Evolutionary conservation across 495 filamentous ascomycete genomes (phyloP).

Genomic region (Penicillium desertorum): DNA sequence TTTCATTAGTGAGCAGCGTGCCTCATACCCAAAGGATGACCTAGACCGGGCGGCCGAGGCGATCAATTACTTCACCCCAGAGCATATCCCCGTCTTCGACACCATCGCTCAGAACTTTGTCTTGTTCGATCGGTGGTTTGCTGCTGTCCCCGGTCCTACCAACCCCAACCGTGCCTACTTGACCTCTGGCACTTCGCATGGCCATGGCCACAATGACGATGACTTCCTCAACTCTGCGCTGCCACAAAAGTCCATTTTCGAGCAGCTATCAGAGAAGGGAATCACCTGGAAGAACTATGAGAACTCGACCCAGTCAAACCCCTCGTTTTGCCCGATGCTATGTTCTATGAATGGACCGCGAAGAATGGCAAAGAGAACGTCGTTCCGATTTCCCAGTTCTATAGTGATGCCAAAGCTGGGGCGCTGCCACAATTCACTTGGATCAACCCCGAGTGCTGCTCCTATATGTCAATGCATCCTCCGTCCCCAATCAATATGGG

Average conservation of each 20-base stretch:
- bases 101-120: conserved; percentile 50
- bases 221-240: conserved; percentile 43
- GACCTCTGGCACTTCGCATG: conserved; percentile 49
- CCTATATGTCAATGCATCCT: conserved; percentile 51
- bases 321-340: conserved; percentile 34
- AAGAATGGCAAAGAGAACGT: conserved; percentile 32
- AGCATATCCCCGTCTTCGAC: conserved; percentile 46
- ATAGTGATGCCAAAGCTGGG: conserved; percentile 39
- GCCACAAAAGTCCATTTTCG: conserved; percentile 49
- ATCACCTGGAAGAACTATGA: conserved; percentile 54
- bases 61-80: conserved; percentile 51
- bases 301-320: conserved; percentile 34
- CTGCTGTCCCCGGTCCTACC: conserved; percentile 48
- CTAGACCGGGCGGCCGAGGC: conserved; percentile 43
- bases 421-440: conserved; percentile 48
- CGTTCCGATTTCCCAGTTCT: conserved; percentile 38
- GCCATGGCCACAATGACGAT: conserved; percentile 48
- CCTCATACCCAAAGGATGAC: conserved; percentile 34
- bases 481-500: conserved; percentile 48
- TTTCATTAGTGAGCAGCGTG: conserved; percentile 49
- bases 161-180: conserved; percentile 52
- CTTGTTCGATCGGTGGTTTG: conserved; percentile 52
- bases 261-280: conserved; percentile 43
- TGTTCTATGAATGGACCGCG: conserved; percentile 46
- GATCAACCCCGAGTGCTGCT: conserved; percentile 56